Conservation (phyloP, 345 rosid genomes). For the Bruguiera gymnorhiza region DNA sequence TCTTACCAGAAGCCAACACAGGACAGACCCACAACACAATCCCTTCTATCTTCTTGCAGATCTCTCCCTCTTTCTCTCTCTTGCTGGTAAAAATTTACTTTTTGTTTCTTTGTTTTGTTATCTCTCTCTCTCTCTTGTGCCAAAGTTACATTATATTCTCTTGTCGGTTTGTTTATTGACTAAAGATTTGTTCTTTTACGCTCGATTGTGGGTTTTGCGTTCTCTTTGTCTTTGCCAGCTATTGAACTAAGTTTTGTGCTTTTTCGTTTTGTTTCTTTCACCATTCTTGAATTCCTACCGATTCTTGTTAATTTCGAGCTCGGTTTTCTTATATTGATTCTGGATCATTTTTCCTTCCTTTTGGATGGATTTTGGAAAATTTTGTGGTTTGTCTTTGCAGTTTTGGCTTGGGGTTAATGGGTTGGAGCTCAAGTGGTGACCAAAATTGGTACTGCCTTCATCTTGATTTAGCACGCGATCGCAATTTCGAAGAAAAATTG, state of each 20-base stretch:
- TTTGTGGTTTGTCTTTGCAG: slow-evolving; percentile 31
- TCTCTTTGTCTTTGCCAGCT: slow-evolving; percentile 9
- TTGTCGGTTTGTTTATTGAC: not conserved
- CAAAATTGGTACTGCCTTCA: slow-evolving; percentile 34
- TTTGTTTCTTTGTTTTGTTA: not conserved
- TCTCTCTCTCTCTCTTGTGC: not conserved
- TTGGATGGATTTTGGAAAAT: not conserved
- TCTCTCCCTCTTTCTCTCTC: slow-evolving; percentile 19
- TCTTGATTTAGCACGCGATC: slow-evolving; percentile 33
- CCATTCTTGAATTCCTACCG: not conserved
- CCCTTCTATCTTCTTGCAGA: slow-evolving; percentile 17
- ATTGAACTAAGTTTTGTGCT: not conserved
- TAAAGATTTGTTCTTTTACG: slow-evolving; percentile 18
- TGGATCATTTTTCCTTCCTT: not conserved
- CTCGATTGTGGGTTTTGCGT: slow-evolving; percentile 15
- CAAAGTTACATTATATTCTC: not conserved
- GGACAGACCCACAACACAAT: slow-evolving; percentile 7
- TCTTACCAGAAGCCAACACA: not conserved
- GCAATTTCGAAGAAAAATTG: slow-evolving; percentile 24
- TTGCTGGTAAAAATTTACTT: slow-evolving; percentile 13
- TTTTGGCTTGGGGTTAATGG: slow-evolving; percentile 45
- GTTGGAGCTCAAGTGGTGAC: slow-evolving; percentile 41
- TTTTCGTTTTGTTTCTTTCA: not conserved
- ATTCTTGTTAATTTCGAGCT: slow-evolving; percentile 8
- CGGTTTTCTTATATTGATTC: slow-evolving; percentile 10